A percentile compares a stretch with the other conserved stretches of the same genome.
Evolutionary conservation across 2,329 filamentous ascomycete species (phyloP).

Genomic region (Colletotrichum tropicale): DNA sequence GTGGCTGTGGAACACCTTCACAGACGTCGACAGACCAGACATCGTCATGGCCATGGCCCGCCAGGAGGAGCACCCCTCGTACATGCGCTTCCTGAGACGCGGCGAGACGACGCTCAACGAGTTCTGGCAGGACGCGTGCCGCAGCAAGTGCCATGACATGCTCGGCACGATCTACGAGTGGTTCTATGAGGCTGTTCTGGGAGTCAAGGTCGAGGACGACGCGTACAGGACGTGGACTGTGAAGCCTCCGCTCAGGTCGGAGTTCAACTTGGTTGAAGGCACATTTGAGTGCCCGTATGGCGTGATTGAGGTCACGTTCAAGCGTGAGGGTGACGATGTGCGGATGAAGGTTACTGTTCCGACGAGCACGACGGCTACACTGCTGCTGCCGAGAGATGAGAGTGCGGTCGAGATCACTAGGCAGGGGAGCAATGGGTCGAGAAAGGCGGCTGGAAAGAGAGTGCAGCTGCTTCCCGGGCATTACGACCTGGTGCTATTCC

Average conservation of each 20-base stretch:
- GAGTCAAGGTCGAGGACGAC: constrained; percentile 37
- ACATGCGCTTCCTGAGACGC: constrained; percentile 49
- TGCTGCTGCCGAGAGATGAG: constrained; percentile 22
- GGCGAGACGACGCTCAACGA: constrained; percentile 48
- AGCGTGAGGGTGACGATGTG: constrained; percentile 20
- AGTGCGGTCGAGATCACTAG: constrained; percentile 21
- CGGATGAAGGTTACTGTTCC: constrained; percentile 23
- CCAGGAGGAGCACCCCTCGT: constrained; percentile 51
- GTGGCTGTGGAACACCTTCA: constrained; percentile 44
- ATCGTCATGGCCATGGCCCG: constrained; percentile 47
- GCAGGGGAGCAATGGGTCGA: background rate
- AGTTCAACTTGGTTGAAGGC: constrained; percentile 42
- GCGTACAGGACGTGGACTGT: constrained; percentile 45
- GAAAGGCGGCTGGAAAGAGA: constrained; percentile 9
- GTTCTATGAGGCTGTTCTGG: constrained; percentile 47
- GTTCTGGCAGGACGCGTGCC: constrained; percentile 48
- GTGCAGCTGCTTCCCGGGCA: constrained; percentile 21
- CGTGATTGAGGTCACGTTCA: constrained; percentile 29
- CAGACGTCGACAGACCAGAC: constrained; percentile 41
- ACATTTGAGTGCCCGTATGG: constrained; percentile 43
- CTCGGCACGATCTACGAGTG: constrained; percentile 52
- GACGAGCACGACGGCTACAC: constrained; percentile 22
- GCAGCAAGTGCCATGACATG: constrained; percentile 52
- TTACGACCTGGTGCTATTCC: constrained; percentile 13
- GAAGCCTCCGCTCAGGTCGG: constrained; percentile 39